phyloP scores from a whole-genome alignment of 768 basidiomycete genomes.

The Pulveroboletus ravenelii region DNA sequence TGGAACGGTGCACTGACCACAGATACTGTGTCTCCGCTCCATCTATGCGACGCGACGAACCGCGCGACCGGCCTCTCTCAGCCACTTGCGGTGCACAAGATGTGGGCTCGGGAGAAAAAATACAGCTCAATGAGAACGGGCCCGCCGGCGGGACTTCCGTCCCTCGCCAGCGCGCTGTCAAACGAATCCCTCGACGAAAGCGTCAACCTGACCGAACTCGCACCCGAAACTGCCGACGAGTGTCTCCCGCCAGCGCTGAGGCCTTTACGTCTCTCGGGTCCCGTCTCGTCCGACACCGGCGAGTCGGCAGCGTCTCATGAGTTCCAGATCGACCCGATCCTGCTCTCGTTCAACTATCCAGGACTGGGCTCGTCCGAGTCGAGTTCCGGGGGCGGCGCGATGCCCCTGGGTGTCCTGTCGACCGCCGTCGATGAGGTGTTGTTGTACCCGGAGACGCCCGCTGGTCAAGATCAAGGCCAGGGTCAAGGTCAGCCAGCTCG shows the following conservation, averaged over 20 bases:
- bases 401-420: not conserved
- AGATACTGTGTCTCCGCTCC: not conserved
- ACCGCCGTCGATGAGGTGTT: no score
- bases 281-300: not conserved
- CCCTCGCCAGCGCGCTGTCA: conserved; percentile 16
- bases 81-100: not conserved
- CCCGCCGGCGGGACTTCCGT: conserved; percentile 5
- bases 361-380: not conserved
- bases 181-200: conserved; percentile 15
- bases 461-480: not conserved
- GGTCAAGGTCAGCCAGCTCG: no score
- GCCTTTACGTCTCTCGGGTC: conserved; percentile 17
- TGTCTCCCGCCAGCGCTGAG: conserved; percentile 20
- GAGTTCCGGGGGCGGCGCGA: not conserved
- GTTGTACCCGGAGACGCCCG: not conserved
- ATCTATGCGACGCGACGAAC: not conserved
- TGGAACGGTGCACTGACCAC: not conserved
- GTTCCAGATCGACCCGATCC: conserved; percentile 26
- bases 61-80: not conserved
- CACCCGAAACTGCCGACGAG: not conserved
- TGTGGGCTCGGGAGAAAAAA: not conserved
- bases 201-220: conserved; percentile 6
- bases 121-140: not conserved
- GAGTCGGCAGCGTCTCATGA: not conserved
- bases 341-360: conserved; percentile 19